Evolutionary conservation across 2,329 filamentous ascomycete species (phyloP).

Genomic region (Thelonectria olida): DNA sequence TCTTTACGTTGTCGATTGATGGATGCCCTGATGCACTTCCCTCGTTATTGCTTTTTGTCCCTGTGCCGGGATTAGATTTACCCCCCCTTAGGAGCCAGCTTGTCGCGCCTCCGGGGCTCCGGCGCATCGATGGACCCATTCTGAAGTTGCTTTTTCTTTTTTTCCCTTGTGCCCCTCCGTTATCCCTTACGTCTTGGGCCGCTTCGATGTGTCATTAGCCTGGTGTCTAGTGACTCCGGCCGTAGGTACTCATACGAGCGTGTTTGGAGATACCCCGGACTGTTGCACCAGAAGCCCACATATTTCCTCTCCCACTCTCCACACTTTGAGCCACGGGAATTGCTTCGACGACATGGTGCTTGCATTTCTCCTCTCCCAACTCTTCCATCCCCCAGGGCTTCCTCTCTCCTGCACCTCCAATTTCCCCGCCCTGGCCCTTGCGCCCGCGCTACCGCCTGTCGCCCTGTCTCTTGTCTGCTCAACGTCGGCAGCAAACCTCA

Average conservation of each 20-base stretch:
- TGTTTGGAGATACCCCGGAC: conserved; percentile 25
- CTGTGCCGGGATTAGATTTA: conserved; percentile 4
- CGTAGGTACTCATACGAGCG: neutral
- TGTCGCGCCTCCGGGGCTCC: conserved; percentile 1
- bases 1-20: conserved; percentile 26
- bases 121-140: conserved; percentile 1
- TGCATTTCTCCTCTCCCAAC: conserved; percentile 6
- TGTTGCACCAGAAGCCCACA: conserved; percentile 5
- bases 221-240: neutral
- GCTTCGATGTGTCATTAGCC: conserved; percentile 19
- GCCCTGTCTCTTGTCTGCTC: conserved; percentile 24
- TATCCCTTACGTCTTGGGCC: neutral
- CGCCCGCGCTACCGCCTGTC: conserved; percentile 38
- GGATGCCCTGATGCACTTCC: conserved; percentile 7
- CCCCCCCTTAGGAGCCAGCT: no score
- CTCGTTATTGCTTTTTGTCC: conserved; percentile 10
- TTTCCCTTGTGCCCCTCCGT: neutral
- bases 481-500: conserved; percentile 20
- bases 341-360: neutral
- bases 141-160: neutral
- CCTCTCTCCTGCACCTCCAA: conserved; percentile 37
- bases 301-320: conserved; percentile 1
- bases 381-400: neutral
- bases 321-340: conserved; percentile 19
- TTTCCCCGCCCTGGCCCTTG: conserved; percentile 43